phyloP scores from a whole-genome alignment of 768 basidiomycete species.

The Boletus barrowsii region DNA sequence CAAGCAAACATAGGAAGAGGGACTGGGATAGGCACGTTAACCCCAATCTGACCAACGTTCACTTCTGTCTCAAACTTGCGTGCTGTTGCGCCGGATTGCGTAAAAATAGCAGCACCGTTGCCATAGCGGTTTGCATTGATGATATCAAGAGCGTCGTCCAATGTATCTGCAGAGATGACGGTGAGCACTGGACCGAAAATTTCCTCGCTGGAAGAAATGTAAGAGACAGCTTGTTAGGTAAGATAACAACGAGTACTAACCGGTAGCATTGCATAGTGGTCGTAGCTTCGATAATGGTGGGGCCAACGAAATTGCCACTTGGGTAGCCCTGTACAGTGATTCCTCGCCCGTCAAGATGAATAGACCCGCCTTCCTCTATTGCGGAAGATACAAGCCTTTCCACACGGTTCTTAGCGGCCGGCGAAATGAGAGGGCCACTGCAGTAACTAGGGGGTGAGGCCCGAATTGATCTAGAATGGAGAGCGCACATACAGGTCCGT shows the following conservation, averaged over 20 bases:
- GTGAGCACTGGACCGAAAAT: slow-evolving; percentile 93
- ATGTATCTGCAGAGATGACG: slow-evolving; percentile 71
- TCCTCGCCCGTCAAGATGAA: slow-evolving; percentile 82
- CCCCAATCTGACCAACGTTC: slow-evolving; percentile 89
- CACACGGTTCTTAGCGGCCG: slow-evolving; percentile 76
- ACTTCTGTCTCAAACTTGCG: slow-evolving; percentile 87
- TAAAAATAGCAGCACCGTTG: slow-evolving; percentile 95
- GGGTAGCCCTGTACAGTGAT: slow-evolving; percentile 69
- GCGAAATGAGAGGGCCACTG: slow-evolving; percentile 81
- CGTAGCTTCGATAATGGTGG: slow-evolving; percentile 83
- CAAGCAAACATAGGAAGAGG: slow-evolving; percentile 94
- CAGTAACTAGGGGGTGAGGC: not conserved
- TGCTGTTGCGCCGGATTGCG: slow-evolving; percentile 92
- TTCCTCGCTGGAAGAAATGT: slow-evolving; percentile 60
- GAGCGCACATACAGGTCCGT: slow-evolving; percentile 64
- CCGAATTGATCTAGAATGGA: not conserved
- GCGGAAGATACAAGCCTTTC: slow-evolving; percentile 70
- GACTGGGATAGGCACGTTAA: slow-evolving; percentile 92
- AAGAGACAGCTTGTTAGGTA: not conserved
- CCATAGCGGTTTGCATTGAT: slow-evolving; percentile 91
- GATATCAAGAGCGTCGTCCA: slow-evolving; percentile 87
- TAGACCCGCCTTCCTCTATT: slow-evolving; percentile 76
- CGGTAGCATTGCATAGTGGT: slow-evolving; percentile 84
- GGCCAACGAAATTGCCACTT: slow-evolving; percentile 91
- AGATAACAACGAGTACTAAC: slow-evolving; percentile 42